Conservation (phyloP, 352 stramenopile genomes). For the Phytophthora pinifolia region DNA sequence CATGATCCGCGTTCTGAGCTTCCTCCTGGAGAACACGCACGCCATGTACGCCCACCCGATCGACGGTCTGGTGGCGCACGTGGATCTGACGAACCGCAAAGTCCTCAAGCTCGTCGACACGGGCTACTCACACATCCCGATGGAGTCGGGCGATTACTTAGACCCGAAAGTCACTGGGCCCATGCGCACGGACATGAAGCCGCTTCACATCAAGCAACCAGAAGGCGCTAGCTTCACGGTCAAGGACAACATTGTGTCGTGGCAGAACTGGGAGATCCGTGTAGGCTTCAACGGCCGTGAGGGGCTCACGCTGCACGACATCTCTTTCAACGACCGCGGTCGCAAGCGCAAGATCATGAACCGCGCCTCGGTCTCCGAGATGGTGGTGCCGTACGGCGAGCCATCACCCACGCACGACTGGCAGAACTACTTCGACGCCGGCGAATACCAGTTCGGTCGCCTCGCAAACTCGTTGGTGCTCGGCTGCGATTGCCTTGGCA, state of each 20-base stretch:
- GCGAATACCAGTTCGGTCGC: slow-evolving; percentile 77
- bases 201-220: slow-evolving; percentile 71
- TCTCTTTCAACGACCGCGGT: slow-evolving; percentile 41
- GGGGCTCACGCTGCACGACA: slow-evolving; percentile 61
- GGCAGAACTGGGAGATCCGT: slow-evolving; percentile 81
- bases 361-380: slow-evolving; percentile 75
- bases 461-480: slow-evolving; percentile 80
- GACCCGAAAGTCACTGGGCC: slow-evolving; percentile 37
- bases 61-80: slow-evolving; percentile 47
- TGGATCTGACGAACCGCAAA: slow-evolving; percentile 43
- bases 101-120: slow-evolving; percentile 44
- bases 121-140: slow-evolving; percentile 46
- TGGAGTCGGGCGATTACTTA: slow-evolving; percentile 48
- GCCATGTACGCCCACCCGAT: slow-evolving; percentile 54
- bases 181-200: slow-evolving; percentile 53
- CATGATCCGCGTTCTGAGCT: slow-evolving; percentile 55
- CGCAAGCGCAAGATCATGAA: slow-evolving; percentile 62
- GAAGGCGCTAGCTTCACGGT: slow-evolving; percentile 77
- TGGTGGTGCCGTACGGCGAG: slow-evolving; percentile 87
- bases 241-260: slow-evolving; percentile 63
- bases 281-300: slow-evolving; percentile 86
- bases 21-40: slow-evolving; percentile 41
- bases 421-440: slow-evolving; percentile 88
- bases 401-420: slow-evolving; percentile 64
- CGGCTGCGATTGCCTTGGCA: slow-evolving; percentile 64